Percentiles rank a stretch among this genome's conserved stretches.
These are phyloP conservation scores for Parietaria judaica DNA, from an alignment of 306 rosid species.

Conservation along the genomic window DNA sequence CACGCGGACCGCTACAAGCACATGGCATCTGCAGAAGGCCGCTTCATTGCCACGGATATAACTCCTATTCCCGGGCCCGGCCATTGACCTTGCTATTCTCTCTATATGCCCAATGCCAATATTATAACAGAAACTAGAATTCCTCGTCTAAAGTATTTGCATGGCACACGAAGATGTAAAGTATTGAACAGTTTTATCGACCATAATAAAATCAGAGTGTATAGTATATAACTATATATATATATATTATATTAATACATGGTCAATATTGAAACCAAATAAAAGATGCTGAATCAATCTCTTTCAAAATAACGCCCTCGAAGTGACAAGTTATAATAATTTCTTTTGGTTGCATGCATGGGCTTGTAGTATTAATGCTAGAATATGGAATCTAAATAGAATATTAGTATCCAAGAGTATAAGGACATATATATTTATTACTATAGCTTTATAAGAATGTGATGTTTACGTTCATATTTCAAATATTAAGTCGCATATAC, in stretches of 20 bases:
- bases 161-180: too few species aligned
- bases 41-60: too few species aligned
- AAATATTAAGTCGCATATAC: background rate
- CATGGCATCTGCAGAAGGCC: too few species aligned
- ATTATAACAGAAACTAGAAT: too few species aligned
- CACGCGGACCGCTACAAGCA: too few species aligned
- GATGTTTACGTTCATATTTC: background rate
- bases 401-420: background rate
- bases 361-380: background rate
- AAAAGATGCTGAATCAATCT: conserved; percentile 10
- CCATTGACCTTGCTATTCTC: too few species aligned
- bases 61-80: too few species aligned
- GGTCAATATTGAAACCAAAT: background rate
- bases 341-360: background rate
- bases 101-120: too few species aligned
- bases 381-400: background rate
- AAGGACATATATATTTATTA: background rate
- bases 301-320: background rate
- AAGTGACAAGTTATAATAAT: background rate
- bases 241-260: background rate
- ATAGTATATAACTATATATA: too few species aligned
- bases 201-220: too few species aligned
- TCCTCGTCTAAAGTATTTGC: too few species aligned
- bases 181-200: too few species aligned
- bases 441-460: background rate